Conservation (phyloP, 352 stramenopile species). For the Phytophthora aleatoria region DNA sequence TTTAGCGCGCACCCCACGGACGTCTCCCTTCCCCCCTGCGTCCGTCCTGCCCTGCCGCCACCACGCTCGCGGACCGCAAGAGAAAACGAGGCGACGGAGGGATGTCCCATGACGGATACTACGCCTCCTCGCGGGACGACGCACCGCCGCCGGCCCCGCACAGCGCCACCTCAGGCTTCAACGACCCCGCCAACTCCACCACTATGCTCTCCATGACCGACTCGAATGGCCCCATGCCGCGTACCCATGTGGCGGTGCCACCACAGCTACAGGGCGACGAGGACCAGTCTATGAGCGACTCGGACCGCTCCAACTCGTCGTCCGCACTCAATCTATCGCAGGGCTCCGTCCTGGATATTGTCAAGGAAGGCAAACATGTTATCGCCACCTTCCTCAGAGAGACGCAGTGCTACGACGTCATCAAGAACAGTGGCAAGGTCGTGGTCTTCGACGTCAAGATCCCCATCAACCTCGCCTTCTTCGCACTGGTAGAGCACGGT, state of each 20-base stretch:
- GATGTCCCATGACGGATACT: conserved; percentile 72
- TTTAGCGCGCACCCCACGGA: conserved; percentile 1
- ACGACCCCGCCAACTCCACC: conserved; percentile 22
- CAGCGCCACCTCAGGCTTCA: conserved; percentile 29
- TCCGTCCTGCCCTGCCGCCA: conserved; percentile 25
- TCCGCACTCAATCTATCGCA: conserved; percentile 54
- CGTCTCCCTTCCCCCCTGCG: conserved; percentile 13
- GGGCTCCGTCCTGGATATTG: conserved; percentile 61
- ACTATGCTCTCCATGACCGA: conserved; percentile 27
- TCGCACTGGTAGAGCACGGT: conserved; percentile 99
- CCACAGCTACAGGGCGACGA: conserved; percentile 36
- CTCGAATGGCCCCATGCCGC: conserved; percentile 24
- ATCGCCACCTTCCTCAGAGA: conserved; percentile 91
- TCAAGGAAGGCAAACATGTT: conserved; percentile 74
- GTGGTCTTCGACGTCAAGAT: conserved; percentile 99
- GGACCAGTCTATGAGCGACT: conserved; percentile 43
- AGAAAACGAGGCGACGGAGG: conserved; percentile 60
- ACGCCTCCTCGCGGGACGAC: conserved; percentile 47
- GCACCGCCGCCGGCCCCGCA: conserved; percentile 35
- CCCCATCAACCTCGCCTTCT: conserved; percentile 98
- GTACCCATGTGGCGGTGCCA: conserved; percentile 18
- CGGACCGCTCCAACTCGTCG: conserved; percentile 17
- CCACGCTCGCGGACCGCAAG: conserved; percentile 55
- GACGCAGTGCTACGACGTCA: conserved; percentile 95
- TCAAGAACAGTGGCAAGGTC: conserved; percentile 96